Percentiles rank a stretch among this genome's conserved stretches.
Evolutionary conservation across 768 basidiomycete genomes (phyloP).

Genomic region (Tulasnella calospora): DNA sequence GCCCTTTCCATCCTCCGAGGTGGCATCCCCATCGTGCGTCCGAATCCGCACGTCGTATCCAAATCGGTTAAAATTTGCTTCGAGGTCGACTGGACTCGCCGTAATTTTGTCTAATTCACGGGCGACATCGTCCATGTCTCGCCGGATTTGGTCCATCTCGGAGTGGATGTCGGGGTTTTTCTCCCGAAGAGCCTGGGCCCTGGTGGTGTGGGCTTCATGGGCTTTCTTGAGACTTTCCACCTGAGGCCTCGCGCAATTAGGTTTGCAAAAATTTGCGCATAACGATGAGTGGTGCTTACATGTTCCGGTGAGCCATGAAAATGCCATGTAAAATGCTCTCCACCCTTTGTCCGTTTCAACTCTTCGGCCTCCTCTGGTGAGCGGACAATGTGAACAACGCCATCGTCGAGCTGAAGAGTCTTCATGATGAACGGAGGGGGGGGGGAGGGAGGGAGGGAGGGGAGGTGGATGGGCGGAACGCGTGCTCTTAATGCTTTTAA

Average conservation of each 20-base stretch:
- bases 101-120: conserved; percentile 13
- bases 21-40: background rate
- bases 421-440: conserved; percentile 1
- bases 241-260: background rate
- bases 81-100: conserved; percentile 9
- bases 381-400: conserved; percentile 12
- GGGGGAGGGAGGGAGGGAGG: background rate
- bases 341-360: conserved; percentile 17
- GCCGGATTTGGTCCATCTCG: conserved; percentile 7
- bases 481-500: background rate
- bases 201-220: background rate
- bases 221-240: background rate
- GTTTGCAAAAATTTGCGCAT: background rate
- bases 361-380: conserved; percentile 14
- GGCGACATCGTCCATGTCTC: background rate
- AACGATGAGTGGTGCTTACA: background rate
- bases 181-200: background rate
- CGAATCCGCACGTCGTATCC: conserved; percentile 19
- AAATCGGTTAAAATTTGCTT: conserved; percentile 16
- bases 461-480: background rate
- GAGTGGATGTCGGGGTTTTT: conserved; percentile 5
- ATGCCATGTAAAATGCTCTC: conserved; percentile 14
- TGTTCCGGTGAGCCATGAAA: conserved; percentile 20
- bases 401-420: conserved; percentile 16
- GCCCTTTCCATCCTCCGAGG: background rate